Percentiles rank a stretch among this genome's conserved stretches.
These are phyloP conservation scores for Boletus tylopilopsis DNA, from an alignment of 768 basidiomycete species.

Conservation along the genomic window DNA sequence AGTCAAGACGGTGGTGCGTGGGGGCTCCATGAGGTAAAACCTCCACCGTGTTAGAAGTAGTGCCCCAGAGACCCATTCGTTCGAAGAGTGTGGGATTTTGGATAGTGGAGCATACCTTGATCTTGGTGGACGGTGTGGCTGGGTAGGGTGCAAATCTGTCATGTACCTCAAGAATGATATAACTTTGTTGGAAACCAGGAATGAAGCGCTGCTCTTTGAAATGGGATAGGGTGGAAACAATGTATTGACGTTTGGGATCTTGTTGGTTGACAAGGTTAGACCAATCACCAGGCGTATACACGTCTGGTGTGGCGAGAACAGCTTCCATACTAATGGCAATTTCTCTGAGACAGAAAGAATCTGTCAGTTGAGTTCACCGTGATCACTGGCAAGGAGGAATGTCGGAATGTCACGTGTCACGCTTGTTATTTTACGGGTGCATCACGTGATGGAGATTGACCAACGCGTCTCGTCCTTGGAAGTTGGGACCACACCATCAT, in stretches of 20 bases:
- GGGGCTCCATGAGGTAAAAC: not conserved
- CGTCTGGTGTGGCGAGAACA: no score
- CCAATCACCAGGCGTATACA: no score
- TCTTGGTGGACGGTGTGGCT: not conserved
- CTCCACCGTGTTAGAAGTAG: not conserved
- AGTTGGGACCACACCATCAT: slow-evolving; percentile 8
- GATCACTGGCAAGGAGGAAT: no score
- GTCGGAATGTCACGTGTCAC: no score
- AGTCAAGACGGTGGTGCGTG: not conserved
- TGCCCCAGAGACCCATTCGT: not conserved
- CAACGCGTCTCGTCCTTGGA: slow-evolving; percentile 3
- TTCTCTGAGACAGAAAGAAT: no score
- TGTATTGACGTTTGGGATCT: not conserved
- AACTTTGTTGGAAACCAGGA: not conserved
- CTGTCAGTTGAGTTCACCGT: no score
- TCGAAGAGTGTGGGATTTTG: not conserved
- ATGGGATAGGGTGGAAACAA: not conserved
- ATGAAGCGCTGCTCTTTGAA: not conserved
- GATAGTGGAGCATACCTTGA: not conserved
- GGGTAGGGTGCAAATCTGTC: not conserved
- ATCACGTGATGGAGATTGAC: not conserved
- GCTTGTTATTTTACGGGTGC: no score
- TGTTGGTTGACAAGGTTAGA: not conserved
- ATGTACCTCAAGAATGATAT: not conserved
- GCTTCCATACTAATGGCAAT: no score